phyloP scores from a whole-genome alignment of 768 basidiomycete genomes.

The Pisolithus sp. region DNA sequence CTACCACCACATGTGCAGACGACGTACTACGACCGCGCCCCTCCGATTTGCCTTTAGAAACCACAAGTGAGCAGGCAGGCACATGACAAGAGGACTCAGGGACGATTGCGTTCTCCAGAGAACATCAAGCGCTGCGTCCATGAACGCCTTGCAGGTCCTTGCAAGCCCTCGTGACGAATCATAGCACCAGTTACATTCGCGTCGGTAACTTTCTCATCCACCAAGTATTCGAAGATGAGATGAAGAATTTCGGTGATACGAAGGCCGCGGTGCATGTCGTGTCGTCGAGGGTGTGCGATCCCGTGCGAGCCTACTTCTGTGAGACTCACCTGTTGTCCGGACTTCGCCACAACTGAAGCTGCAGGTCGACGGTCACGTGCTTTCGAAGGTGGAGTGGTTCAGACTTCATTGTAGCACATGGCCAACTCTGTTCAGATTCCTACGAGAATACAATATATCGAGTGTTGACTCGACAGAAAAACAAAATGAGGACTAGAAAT shows the following conservation, averaged over 20 bases:
- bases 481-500: too few relatives aligned
- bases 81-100: conserved; percentile 26
- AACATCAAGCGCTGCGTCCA: conserved; percentile 24
- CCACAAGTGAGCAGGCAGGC: conserved; percentile 21
- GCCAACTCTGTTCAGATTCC: too few relatives aligned
- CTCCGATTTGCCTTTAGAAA: conserved; percentile 4
- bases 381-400: too few relatives aligned
- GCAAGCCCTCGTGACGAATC: conserved; percentile 16
- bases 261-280: conserved; percentile 22
- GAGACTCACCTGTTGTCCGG: too few relatives aligned
- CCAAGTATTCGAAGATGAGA: conserved; percentile 19
- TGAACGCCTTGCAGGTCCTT: conserved; percentile 21
- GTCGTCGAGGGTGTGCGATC: too few relatives aligned
- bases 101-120: conserved; percentile 25
- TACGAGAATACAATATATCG: too few relatives aligned
- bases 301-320: too few relatives aligned
- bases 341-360: too few relatives aligned
- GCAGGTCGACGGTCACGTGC: too few relatives aligned
- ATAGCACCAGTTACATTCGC: conserved; percentile 12
- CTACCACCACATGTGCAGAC: not conserved
- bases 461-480: too few relatives aligned
- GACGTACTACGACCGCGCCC: too few relatives aligned
- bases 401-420: too few relatives aligned
- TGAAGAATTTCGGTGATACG: conserved; percentile 20
- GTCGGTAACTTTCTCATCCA: conserved; percentile 9